A percentile compares a stretch with the other conserved stretches of the same genome.
Conservation (phyloP, 768 basidiomycete species). For the Hygrophorus russula region DNA sequence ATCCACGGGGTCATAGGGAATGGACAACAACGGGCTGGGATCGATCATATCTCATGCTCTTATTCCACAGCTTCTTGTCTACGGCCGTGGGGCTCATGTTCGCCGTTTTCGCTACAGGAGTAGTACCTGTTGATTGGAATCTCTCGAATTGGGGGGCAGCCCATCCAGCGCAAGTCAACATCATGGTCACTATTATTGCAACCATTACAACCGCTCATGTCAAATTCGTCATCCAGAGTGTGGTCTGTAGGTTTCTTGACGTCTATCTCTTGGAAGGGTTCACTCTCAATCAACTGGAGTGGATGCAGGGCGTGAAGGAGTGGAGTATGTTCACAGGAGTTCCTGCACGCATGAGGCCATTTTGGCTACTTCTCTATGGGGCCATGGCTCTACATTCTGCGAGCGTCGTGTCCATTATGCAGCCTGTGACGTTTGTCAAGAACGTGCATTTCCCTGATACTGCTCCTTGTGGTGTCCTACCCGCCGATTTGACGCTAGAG, state of each 20-base stretch:
- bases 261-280: neutral
- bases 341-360: neutral
- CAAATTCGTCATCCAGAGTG: neutral
- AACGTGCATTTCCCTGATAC: neutral
- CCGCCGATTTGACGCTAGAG: neutral
- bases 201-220: neutral
- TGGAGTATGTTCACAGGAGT: neutral
- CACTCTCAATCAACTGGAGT: neutral
- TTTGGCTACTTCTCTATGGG: neutral
- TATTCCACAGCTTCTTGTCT: neutral
- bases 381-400: neutral
- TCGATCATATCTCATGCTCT: neutral
- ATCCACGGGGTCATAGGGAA: too few species aligned
- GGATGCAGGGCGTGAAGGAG: neutral
- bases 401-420: neutral
- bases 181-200: neutral
- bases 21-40: neutral
- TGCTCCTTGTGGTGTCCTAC: neutral
- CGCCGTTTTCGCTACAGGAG: neutral
- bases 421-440: neutral
- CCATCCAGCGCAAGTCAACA: neutral
- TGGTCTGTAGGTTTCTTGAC: neutral
- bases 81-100: neutral
- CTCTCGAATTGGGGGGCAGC: neutral
- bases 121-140: neutral